These are phyloP conservation scores for Gamarada debralockiae DNA, from an alignment of 495 filamentous ascomycete genomes.

Conservation along the genomic window DNA sequence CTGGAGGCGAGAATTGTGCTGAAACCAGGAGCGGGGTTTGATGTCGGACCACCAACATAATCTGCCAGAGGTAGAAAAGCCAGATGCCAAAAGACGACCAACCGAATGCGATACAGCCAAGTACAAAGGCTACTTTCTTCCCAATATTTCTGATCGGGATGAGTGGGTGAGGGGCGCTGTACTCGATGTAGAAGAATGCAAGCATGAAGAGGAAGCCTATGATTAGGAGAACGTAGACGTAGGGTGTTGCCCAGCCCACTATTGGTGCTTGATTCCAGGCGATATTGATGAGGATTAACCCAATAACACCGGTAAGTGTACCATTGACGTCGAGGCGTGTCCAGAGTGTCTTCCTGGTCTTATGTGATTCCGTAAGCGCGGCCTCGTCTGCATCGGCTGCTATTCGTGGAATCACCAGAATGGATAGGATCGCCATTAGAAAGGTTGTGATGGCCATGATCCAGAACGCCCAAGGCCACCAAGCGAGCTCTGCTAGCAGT, in stretches of 20 bases:
- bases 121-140: conserved; percentile 46
- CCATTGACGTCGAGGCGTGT: conserved; percentile 46
- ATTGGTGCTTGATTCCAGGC: conserved; percentile 58
- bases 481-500: conserved; percentile 47
- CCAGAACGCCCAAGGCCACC: conserved; percentile 71
- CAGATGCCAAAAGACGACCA: conserved; percentile 62
- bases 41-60: conserved; percentile 45
- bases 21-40: conserved; percentile 42
- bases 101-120: conserved; percentile 50
- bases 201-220: conserved; percentile 46
- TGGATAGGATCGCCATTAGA: conserved; percentile 35
- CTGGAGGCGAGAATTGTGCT: conserved; percentile 41
- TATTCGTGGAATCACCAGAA: conserved; percentile 41
- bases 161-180: conserved; percentile 39
- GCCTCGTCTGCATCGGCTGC: conserved; percentile 18
- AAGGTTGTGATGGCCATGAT: conserved; percentile 43
- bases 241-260: conserved; percentile 53
- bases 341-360: conserved; percentile 18
- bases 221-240: conserved; percentile 52
- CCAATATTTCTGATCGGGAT: conserved; percentile 49
- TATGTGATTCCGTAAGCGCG: conserved; percentile 20
- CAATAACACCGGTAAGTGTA: conserved; percentile 45
- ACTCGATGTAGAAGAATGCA: conserved; percentile 50
- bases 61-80: conserved; percentile 54
- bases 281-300: conserved; percentile 56